phyloP scores from a whole-genome alignment of 2,329 filamentous ascomycete species.

The Fusarium napiforme region DNA sequence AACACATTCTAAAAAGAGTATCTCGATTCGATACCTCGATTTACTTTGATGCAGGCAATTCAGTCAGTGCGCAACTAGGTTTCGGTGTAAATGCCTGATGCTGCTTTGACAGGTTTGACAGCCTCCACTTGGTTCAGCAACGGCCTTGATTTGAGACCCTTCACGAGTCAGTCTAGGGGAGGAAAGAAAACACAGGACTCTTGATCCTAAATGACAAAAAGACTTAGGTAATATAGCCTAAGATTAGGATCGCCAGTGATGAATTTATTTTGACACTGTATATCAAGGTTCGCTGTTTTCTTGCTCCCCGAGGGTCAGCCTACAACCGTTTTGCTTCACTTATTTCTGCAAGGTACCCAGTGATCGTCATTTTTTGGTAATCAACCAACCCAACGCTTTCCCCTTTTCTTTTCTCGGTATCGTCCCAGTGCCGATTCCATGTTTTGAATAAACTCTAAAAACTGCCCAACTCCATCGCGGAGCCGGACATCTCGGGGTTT shows the following conservation, averaged over 20 bases:
- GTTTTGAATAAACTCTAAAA: conserved; percentile 26
- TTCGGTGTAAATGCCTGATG: background rate
- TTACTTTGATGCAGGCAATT: background rate
- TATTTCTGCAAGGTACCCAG: background rate
- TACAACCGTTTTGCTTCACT: background rate
- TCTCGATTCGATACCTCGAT: background rate
- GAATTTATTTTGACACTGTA: no score
- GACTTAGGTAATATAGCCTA: no score
- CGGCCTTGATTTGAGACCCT: background rate
- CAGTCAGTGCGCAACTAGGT: background rate
- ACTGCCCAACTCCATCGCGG: conserved; percentile 2
- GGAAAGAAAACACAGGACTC: no score
- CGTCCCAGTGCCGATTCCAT: conserved; percentile 1
- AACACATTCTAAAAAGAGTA: background rate
- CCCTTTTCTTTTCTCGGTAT: background rate
- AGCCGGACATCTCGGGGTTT: conserved; percentile 6
- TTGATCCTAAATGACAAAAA: no score
- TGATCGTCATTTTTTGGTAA: background rate
- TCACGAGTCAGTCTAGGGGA: background rate
- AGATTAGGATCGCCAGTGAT: no score
- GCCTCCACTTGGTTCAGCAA: conserved; percentile 5
- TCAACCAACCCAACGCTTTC: background rate
- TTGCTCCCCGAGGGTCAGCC: background rate
- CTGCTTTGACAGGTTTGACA: conserved; percentile 8
- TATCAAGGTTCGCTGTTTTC: no score